Percentiles rank a stretch among this genome's conserved stretches.
phyloP scores from a whole-genome alignment of 495 filamentous ascomycete genomes.

The Penicillium parvum region DNA sequence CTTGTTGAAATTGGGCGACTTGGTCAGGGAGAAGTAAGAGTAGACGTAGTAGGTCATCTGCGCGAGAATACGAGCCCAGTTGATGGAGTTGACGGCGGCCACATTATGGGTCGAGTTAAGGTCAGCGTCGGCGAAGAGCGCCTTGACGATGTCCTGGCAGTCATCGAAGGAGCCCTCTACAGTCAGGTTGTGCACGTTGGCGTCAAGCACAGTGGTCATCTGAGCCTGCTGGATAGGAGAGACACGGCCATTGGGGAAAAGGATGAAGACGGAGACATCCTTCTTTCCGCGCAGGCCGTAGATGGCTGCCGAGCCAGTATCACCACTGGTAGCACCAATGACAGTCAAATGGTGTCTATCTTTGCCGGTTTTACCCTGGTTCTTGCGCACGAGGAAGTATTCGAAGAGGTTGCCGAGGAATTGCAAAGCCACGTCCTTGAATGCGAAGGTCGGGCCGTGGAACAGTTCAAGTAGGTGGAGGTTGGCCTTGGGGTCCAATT shows the following conservation, averaged over 20 bases:
- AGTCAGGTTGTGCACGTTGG: constrained; percentile 82
- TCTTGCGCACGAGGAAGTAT: constrained; percentile 84
- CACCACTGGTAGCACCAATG: constrained; percentile 87
- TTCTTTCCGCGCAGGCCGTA: constrained; percentile 97
- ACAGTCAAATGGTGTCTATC: constrained; percentile 83
- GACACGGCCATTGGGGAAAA: constrained; percentile 79
- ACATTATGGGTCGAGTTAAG: constrained; percentile 59
- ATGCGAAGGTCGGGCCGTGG: constrained; percentile 85
- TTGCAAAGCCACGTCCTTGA: constrained; percentile 63
- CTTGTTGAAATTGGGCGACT: constrained; percentile 44
- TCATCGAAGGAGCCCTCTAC: constrained; percentile 91
- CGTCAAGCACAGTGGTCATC: constrained; percentile 87
- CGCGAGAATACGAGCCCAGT: constrained; percentile 84
- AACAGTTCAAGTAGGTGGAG: constrained; percentile 89
- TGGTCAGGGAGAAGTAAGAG: constrained; percentile 75
- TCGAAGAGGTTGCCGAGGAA: constrained; percentile 95
- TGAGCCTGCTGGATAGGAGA: constrained; percentile 87
- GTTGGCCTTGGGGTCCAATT: constrained; percentile 60
- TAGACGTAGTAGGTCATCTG: constrained; percentile 89
- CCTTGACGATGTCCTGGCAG: constrained; percentile 95
- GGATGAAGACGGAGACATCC: constrained; percentile 87
- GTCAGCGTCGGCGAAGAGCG: constrained; percentile 71
- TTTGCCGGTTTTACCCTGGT: constrained; percentile 63
- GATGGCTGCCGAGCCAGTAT: constrained; percentile 93
- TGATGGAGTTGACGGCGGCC: constrained; percentile 50